Evolutionary conservation across 345 rosid genomes (phyloP).

Genomic region (Brassica juncea): DNA sequence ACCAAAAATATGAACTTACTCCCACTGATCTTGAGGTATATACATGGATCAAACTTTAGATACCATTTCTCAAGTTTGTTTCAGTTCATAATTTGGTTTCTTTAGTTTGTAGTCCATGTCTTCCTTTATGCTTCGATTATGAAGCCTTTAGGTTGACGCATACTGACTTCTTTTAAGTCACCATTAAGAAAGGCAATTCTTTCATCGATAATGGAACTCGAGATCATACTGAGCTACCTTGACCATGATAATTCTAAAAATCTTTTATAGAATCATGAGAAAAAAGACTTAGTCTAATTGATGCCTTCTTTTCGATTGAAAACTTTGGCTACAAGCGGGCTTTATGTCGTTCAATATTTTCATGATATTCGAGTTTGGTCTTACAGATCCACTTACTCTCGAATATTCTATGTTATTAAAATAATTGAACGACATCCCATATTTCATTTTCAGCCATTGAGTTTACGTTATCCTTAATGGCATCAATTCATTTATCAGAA

Average conservation of each 20-base stretch:
- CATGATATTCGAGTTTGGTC: too few species aligned
- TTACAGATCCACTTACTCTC: too few species aligned
- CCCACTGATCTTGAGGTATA: background rate
- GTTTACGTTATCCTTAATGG: background rate
- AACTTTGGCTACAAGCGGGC: too few species aligned
- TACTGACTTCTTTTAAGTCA: background rate
- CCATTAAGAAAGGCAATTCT: background rate
- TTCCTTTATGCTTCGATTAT: background rate
- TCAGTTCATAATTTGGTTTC: background rate
- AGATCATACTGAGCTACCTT: background rate
- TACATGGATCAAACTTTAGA: background rate
- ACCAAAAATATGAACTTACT: background rate
- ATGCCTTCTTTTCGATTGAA: too few species aligned
- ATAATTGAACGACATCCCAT: background rate
- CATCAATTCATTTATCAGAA: background rate
- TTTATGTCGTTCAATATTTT: too few species aligned
- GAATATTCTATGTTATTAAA: too few species aligned
- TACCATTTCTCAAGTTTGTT: background rate
- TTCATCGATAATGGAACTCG: background rate
- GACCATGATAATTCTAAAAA: too few species aligned
- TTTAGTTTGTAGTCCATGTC: slow-evolving; percentile 11
- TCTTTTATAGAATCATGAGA: too few species aligned
- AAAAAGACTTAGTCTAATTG: too few species aligned
- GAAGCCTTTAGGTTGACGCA: slow-evolving; percentile 9
- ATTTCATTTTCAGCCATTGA: too few species aligned